Evolutionary conservation across 257 asterid species (phyloP), one percentile per base, ranked within the genome.

Genomic region (Cordia subcordata): DNA sequence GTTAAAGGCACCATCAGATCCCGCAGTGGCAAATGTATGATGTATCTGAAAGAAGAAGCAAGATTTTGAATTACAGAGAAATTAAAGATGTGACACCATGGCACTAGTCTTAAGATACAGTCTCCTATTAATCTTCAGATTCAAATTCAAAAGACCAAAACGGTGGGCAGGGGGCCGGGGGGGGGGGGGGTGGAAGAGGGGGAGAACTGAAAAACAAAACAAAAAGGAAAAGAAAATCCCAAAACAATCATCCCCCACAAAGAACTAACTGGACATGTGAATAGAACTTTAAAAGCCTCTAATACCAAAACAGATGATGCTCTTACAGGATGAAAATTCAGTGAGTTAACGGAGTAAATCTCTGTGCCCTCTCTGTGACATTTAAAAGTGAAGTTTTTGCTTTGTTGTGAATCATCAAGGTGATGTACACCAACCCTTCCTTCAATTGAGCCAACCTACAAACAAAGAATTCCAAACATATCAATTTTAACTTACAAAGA

Each of bases 401-500:
- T 74, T 63, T 85, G 71, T 60, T 78, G 96, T 15, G 95, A 54
- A 42, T 89, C 99, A 60, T 93, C 97, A 39, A 89, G 81, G 72
- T 93, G 97, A 75, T 93, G 99, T 46, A 89, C 97, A n/a, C 97
- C 97, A 15, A 93, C 97, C 77, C 97, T 85, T 65, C 97, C 99
- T 82, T 93, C 99, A 70, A 88, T 89, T 51, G 99, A 93, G 61
- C 99, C 99, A 70, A 93, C 95, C 99, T 93, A 62, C 21, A 80
- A 55, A 64, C 49, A 52, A 57, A 49, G 22, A 60, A 53, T 45
- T 47, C 69, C 70, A 19, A 49, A 60, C 8, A 32, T 63, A 35
- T 59, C 39, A 15, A 37, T 32, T 55, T 49, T 14, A 35, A 46
- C 5, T 17, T 11, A 18, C 20, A 14, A 33, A 8, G 9, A 16